Evolutionary conservation across 352 stramenopile species (phyloP).

Genomic region (Phytopythium helicoides): DNA sequence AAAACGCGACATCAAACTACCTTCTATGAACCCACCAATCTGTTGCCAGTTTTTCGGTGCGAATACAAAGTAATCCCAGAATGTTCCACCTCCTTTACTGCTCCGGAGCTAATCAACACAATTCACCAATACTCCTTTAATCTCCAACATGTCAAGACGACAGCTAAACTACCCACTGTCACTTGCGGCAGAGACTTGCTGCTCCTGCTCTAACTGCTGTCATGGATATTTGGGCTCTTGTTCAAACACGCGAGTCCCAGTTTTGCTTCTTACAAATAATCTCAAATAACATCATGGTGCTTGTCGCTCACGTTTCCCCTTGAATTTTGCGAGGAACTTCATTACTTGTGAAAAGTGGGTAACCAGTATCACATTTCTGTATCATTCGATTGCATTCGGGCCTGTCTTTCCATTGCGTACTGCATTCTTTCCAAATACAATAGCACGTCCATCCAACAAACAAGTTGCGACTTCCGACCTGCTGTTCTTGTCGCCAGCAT

Average conservation of each 20-base stretch:
- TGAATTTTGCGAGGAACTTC: background rate
- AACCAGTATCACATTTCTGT: conserved; percentile 9
- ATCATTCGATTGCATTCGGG: conserved; percentile 13
- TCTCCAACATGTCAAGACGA: no score
- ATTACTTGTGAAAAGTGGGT: conserved; percentile 12
- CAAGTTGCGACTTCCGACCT: background rate
- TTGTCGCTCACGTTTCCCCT: background rate
- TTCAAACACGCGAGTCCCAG: conserved; percentile 27
- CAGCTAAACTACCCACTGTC: conserved; percentile 5
- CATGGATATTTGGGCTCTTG: conserved; percentile 15
- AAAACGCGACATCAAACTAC: conserved; percentile 9
- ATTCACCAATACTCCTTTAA: background rate
- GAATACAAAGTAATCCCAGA: no score
- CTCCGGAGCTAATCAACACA: no score
- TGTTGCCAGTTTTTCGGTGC: no score
- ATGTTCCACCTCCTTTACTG: no score
- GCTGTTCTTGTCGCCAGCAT: background rate
- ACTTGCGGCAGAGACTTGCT: conserved; percentile 7
- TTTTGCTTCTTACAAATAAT: conserved; percentile 18
- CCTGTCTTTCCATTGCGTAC: background rate
- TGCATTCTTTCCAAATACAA: background rate
- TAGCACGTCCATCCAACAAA: background rate
- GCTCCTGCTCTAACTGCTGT: conserved; percentile 1
- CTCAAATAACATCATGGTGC: conserved; percentile 9
- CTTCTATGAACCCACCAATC: background rate